Percentiles rank a stretch among this genome's conserved stretches.
phyloP scores from a whole-genome alignment of 129 eudicot genomes.

The Glebionis coronaria region DNA sequence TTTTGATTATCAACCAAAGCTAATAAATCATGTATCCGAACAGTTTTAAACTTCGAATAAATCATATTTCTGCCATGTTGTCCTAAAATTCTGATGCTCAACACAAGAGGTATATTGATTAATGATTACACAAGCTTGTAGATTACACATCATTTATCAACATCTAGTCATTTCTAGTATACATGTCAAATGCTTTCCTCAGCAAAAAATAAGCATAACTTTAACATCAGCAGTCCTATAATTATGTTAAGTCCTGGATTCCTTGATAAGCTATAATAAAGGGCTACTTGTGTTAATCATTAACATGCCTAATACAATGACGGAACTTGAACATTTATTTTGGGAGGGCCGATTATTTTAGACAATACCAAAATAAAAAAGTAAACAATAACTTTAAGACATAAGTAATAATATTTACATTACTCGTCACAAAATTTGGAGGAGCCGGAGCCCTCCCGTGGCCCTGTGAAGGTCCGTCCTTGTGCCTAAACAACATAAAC shows the following conservation, averaged over 20 bases:
- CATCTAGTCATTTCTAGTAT: not conserved
- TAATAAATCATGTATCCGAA: not conserved
- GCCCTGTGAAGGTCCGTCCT: too few species aligned
- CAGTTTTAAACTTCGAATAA: not conserved
- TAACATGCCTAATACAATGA: too few species aligned
- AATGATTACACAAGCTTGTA: not conserved
- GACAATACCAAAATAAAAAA: too few species aligned
- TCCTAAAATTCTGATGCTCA: not conserved
- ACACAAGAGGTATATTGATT: not conserved
- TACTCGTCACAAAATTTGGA: too few species aligned
- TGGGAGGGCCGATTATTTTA: too few species aligned
- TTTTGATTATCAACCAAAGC: not conserved
- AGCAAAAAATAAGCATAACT: not conserved
- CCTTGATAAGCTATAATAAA: not conserved
- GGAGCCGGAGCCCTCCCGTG: too few species aligned
- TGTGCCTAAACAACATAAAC: constrained; percentile 4
- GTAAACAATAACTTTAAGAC: too few species aligned
- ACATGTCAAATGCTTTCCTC: not conserved
- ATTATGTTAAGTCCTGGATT: not conserved
- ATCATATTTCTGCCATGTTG: not conserved
- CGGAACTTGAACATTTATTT: too few species aligned
- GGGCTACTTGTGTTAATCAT: not conserved
- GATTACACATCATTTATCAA: not conserved
- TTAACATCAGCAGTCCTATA: not conserved
- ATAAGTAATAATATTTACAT: too few species aligned